These are phyloP conservation scores for Colletotrichum godetiae DNA, from an alignment of 2,329 filamentous ascomycete species.

Conservation along the genomic window DNA sequence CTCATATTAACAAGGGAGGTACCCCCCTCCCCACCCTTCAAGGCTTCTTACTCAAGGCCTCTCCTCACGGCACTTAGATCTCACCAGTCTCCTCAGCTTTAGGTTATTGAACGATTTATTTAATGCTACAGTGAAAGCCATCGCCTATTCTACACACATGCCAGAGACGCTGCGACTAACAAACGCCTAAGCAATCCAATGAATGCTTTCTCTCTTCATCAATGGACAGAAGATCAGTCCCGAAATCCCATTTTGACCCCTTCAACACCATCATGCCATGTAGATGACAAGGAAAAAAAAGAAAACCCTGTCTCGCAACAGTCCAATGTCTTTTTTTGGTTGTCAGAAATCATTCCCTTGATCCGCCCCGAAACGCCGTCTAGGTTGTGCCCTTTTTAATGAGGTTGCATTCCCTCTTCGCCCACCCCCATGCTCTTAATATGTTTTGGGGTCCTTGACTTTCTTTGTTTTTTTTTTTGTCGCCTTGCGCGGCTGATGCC, in stretches of 20 bases:
- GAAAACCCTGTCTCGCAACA: slow-evolving; percentile 19
- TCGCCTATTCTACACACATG: background rate
- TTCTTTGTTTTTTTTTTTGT: background rate
- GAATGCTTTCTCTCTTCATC: background rate
- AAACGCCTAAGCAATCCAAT: background rate
- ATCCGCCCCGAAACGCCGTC: slow-evolving; percentile 24
- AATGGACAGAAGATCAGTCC: background rate
- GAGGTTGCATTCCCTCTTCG: background rate
- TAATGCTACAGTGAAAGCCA: background rate
- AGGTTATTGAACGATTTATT: background rate
- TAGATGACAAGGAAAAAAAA: background rate
- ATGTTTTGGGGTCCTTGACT: background rate
- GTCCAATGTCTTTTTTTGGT: background rate
- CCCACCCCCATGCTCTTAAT: background rate
- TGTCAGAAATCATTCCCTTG: slow-evolving; percentile 1
- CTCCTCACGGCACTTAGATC: background rate
- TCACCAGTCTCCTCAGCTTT: background rate
- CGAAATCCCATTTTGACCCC: background rate
- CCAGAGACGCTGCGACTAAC: background rate
- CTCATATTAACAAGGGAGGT: background rate
- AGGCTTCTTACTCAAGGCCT: background rate
- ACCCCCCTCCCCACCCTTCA: rapidly evolving
- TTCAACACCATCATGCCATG: background rate
- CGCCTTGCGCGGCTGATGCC: slow-evolving; percentile 4
- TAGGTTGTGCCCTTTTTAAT: slow-evolving; percentile 10